phyloP scores from a whole-genome alignment of 495 filamentous ascomycete genomes.

The Physcia stellaris region DNA sequence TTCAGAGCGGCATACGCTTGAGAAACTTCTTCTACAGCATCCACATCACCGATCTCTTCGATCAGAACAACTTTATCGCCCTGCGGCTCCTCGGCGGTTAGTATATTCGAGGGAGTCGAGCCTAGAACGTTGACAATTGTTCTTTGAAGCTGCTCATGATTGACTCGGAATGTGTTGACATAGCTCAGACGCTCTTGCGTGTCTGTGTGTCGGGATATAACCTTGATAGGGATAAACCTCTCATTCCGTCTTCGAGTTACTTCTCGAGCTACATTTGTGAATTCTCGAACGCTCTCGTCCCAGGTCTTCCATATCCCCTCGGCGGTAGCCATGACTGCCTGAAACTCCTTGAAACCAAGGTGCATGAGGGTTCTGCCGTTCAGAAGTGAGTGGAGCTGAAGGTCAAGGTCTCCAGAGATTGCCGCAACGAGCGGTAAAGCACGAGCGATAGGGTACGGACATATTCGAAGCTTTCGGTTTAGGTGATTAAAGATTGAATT shows the following conservation, averaged over 20 bases:
- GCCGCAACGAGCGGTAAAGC: slow-evolving; percentile 92
- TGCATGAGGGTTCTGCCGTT: slow-evolving; percentile 81
- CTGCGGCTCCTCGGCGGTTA: slow-evolving; percentile 25
- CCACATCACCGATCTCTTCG: slow-evolving; percentile 92
- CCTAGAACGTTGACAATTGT: slow-evolving; percentile 93
- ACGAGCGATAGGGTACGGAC: slow-evolving; percentile 81
- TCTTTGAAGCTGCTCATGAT: slow-evolving; percentile 91
- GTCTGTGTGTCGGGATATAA: slow-evolving; percentile 66
- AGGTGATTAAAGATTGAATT: slow-evolving; percentile 79
- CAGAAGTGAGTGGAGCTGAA: slow-evolving; percentile 69
- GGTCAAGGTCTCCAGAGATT: slow-evolving; percentile 88
- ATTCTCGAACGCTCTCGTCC: slow-evolving; percentile 94
- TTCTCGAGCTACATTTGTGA: slow-evolving; percentile 91
- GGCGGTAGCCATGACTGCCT: slow-evolving; percentile 65
- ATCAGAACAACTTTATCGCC: slow-evolving; percentile 54
- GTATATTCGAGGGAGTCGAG: slow-evolving; percentile 42
- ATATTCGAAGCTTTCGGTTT: slow-evolving; percentile 92
- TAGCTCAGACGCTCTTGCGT: slow-evolving; percentile 85
- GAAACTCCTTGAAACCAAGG: slow-evolving; percentile 81
- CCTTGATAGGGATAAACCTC: slow-evolving; percentile 97
- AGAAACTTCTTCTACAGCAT: slow-evolving; percentile 92
- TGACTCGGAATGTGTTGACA: slow-evolving; percentile 82
- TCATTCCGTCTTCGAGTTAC: slow-evolving; percentile 82
- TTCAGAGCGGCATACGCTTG: slow-evolving; percentile 87
- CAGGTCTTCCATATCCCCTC: slow-evolving; percentile 79